These are phyloP conservation scores for Fistulifera solaris DNA, from an alignment of 108 stramenopile species.

Conservation along the genomic window DNA sequence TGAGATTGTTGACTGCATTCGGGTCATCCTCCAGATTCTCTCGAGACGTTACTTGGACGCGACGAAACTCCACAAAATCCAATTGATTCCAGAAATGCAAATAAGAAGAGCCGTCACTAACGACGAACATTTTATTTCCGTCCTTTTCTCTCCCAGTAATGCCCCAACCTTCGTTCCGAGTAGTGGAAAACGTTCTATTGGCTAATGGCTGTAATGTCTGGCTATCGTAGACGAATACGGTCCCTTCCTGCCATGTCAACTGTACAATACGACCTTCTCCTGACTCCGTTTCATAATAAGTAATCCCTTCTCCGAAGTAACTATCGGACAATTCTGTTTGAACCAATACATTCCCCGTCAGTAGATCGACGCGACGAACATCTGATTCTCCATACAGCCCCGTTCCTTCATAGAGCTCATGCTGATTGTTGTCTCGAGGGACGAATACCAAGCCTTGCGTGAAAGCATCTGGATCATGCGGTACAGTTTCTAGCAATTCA, in stretches of 20 bases:
- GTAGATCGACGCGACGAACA: constrained; percentile 33
- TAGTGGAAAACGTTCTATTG: constrained; percentile 30
- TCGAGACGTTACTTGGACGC: constrained; percentile 10
- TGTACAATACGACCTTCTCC: constrained; percentile 48
- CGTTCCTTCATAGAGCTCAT: constrained; percentile 37
- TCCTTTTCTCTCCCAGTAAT: constrained; percentile 49
- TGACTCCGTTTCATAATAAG: constrained; percentile 23
- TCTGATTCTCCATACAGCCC: constrained; percentile 37
- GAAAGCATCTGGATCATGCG: constrained; percentile 40
- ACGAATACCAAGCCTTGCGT: constrained; percentile 49
- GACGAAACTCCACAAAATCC: constrained; percentile 24
- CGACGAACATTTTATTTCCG: constrained; percentile 32
- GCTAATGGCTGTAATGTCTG: constrained; percentile 21
- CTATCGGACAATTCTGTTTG: constrained; percentile 15
- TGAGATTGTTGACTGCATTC: constrained; percentile 25
- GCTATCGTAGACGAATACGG: constrained; percentile 38
- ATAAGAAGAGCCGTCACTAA: constrained; percentile 58
- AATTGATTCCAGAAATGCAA: constrained; percentile 55
- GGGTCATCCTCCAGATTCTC: not conserved
- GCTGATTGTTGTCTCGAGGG: constrained; percentile 2
- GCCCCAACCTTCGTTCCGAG: constrained; percentile 73
- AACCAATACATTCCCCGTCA: constrained; percentile 17
- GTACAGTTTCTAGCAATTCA: constrained; percentile 11
- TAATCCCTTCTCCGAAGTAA: constrained; percentile 69
- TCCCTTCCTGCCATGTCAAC: constrained; percentile 56